Conservation (phyloP, 2,329 filamentous ascomycete genomes). For the Hypoxylon rubiginosum region DNA sequence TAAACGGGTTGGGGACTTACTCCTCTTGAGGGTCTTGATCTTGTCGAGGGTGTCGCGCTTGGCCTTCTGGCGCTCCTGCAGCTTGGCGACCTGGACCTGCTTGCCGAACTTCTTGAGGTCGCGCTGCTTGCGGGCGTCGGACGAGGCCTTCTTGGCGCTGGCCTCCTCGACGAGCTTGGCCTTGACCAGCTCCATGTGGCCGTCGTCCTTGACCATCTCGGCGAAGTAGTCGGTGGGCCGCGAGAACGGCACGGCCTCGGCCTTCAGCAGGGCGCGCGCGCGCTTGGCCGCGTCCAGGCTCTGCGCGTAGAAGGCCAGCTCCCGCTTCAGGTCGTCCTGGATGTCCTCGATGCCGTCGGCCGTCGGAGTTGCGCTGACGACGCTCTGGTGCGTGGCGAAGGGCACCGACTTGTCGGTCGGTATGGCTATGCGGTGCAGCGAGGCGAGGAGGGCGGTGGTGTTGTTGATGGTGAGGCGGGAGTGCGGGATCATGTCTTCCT, state of each 20-base stretch:
- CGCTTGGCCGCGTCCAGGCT: conserved; percentile 82
- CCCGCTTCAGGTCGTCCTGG: conserved; percentile 91
- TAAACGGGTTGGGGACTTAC: conserved; percentile 68
- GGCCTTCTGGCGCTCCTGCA: conserved; percentile 92
- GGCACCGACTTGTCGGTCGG: conserved; percentile 75
- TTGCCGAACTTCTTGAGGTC: conserved; percentile 99
- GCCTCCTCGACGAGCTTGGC: conserved; percentile 93
- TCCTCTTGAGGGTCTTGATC: conserved; percentile 94
- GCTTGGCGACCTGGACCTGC: conserved; percentile 94
- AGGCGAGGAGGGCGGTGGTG: conserved; percentile 83
- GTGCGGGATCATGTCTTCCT: conserved; percentile 88
- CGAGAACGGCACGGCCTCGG: conserved; percentile 87
- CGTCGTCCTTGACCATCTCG: conserved; percentile 98
- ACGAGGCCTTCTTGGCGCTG: conserved; percentile 89
- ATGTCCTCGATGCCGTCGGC: conserved; percentile 79
- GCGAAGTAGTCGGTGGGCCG: conserved; percentile 96
- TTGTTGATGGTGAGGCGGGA: conserved; percentile 98
- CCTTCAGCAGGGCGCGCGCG: conserved; percentile 80
- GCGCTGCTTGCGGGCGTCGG: conserved; percentile 90
- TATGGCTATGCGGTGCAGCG: conserved; percentile 83
- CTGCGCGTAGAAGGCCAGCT: conserved; percentile 94
- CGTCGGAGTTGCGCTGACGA: conserved; percentile 77
- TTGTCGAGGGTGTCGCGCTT: conserved; percentile 96
- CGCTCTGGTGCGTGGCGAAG: conserved; percentile 86
- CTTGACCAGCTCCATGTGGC: conserved; percentile 98